Evolutionary conservation across 306 rosid genomes (phyloP), one percentile per base, ranked within the genome.

Genomic region (Canavalia gladiata): DNA sequence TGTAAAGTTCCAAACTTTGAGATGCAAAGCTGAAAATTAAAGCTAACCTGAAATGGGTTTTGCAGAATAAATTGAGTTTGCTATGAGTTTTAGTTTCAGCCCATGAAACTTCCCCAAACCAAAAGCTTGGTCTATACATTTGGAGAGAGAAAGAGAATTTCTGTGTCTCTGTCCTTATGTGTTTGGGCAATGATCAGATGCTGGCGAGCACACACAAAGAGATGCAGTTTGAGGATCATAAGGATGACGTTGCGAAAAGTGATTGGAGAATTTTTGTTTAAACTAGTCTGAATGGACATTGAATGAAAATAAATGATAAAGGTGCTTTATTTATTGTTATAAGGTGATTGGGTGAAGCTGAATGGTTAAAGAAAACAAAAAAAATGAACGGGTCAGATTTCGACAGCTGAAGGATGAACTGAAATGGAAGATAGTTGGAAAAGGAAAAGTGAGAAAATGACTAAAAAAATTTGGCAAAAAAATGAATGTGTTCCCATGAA

Each of bases 1-100:
- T 8, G 31, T 6, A 59, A 72, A 76, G 31, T 6, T 13, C 4
- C 0, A 45, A 35, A 43, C 70, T 68, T 63, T 68, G 64, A 68
- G 60, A 9, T 9, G 34, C n/a, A 63, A 35, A 60, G 45, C 1
- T 12, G 31, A 70, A 18, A 74, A 80, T 31, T 2, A 49, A 52
- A 59, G 35, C 75, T 34, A 46, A 81, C 90, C 90, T 81, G 84
- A 74, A 68, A 78, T 57, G 80, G 78, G 46, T 33, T 70, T 63
- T 28, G 55, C 46, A 43, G 76, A 85, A 47, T 28, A 12, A 46
- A 2, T 56, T 42, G 9, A 43, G 54, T 28, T 29, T 65, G 1
- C 31, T 41, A 55, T 4, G 56, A 57, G 76, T 10, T 64, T 72
- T 72, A 70, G 76, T 54, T 57, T 9, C 71, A 55, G 79, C 42